phyloP scores from a whole-genome alignment of 1,284 basidiomycete genomes.

The Apiotrichum domesticum region DNA sequence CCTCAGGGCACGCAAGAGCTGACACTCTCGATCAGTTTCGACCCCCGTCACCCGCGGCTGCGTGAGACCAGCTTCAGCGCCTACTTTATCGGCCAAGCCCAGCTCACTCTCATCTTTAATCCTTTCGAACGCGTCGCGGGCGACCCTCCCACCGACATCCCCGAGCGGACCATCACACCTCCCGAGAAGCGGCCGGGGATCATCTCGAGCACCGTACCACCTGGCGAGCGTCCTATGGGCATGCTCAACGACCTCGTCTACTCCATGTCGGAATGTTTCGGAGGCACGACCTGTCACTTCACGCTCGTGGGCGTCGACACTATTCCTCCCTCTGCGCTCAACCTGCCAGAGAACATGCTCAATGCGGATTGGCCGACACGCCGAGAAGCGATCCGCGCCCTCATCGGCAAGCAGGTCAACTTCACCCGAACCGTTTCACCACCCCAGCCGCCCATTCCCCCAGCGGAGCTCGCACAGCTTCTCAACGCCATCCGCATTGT shows the following conservation, averaged over 20 bases:
- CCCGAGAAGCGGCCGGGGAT: background rate
- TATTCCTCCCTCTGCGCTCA: slow-evolving; percentile 1
- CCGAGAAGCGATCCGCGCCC: slow-evolving; percentile 1
- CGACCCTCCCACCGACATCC: background rate
- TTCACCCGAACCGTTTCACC: slow-evolving; percentile 3
- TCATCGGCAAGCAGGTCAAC: slow-evolving; percentile 1
- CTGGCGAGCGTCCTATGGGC: background rate
- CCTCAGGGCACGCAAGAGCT: background rate
- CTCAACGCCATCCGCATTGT: background rate
- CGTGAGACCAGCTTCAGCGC: slow-evolving; percentile 1
- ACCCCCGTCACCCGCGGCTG: slow-evolving; percentile 1
- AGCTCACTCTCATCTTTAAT: slow-evolving; percentile 1
- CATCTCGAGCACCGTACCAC: background rate
- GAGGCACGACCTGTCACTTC: background rate
- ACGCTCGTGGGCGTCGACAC: background rate
- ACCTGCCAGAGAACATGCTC: background rate
- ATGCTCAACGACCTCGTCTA: slow-evolving; percentile 6
- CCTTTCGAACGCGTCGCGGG: background rate
- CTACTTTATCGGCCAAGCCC: background rate
- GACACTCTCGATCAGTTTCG: background rate
- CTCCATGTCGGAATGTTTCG: background rate
- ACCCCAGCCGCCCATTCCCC: background rate
- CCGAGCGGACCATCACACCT: background rate
- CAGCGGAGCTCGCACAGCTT: background rate
- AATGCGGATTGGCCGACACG: background rate